Percentiles rank a stretch among this genome's conserved stretches.
These are phyloP conservation scores for Isabelozyma pseudorhagii DNA, from an alignment of 805 yeast species.

Conservation along the genomic window DNA sequence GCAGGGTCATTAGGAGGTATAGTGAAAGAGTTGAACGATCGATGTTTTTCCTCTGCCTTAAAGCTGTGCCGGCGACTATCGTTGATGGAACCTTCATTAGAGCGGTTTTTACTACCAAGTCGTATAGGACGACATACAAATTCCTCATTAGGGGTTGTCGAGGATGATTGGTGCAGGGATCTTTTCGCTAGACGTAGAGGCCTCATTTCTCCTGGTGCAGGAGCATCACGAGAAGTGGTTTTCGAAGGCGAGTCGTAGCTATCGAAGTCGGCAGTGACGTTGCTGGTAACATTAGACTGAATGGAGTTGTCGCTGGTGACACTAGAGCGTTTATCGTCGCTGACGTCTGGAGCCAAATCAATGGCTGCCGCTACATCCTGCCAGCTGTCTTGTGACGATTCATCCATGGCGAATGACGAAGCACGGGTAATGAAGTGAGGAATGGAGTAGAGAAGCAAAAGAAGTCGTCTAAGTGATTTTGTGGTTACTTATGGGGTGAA, in stretches of 20 bases:
- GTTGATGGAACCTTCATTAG: not conserved
- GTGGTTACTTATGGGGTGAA: not conserved
- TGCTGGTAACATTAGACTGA: not conserved
- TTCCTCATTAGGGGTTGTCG: conserved; percentile 15
- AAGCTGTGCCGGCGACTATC: not conserved
- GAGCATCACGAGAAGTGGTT: not conserved
- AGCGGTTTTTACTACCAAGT: conserved; percentile 12
- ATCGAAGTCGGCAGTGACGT: not conserved
- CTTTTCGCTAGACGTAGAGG: conserved; percentile 4
- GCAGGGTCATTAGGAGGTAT: not conserved
- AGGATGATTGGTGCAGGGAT: not conserved
- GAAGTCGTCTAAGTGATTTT: not conserved
- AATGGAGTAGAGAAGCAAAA: not conserved
- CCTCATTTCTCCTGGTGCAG: not conserved
- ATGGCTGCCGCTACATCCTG: not conserved
- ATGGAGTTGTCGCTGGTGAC: not conserved
- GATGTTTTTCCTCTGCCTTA: not conserved
- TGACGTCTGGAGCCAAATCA: not conserved
- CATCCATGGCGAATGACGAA: not conserved
- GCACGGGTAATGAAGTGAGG: not conserved
- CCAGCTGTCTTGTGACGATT: not conserved
- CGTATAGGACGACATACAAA: conserved; percentile 39
- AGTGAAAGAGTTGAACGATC: not conserved
- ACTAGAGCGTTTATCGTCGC: not conserved
- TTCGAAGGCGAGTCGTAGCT: not conserved